phyloP scores from a whole-genome alignment of 31 red algal genomes.

The Odonthalia washingtoniensis region DNA sequence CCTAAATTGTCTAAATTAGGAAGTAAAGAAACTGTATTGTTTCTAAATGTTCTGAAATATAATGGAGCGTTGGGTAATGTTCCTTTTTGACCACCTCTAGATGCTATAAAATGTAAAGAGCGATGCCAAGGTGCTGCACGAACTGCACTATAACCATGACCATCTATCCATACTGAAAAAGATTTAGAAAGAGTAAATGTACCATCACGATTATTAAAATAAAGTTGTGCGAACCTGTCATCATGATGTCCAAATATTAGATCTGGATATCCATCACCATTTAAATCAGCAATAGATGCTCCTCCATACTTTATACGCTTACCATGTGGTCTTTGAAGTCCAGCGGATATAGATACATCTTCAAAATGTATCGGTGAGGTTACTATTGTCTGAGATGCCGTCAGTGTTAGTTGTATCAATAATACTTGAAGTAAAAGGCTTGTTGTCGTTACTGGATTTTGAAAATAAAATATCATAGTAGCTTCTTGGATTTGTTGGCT shows the following conservation, averaged over 20 bases:
- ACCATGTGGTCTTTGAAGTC: background rate
- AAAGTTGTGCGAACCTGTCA: constrained; percentile 24
- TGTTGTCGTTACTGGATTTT: too few relatives aligned
- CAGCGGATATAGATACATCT: background rate
- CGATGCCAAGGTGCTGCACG: constrained; percentile 14
- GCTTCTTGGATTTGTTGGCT: too few relatives aligned
- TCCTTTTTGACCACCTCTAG: constrained; percentile 8
- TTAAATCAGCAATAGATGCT: constrained; percentile 47
- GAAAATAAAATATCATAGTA: too few relatives aligned
- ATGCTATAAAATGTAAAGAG: background rate
- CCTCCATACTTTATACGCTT: constrained; percentile 55
- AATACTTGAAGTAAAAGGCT: too few relatives aligned
- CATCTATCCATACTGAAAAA: constrained; percentile 45
- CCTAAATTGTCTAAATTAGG: background rate
- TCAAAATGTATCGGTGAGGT: too few relatives aligned
- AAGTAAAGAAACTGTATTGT: background rate
- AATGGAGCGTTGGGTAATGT: background rate
- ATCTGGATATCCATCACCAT: constrained; percentile 53
- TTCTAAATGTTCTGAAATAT: background rate
- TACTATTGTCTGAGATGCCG: too few relatives aligned
- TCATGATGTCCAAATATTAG: constrained; percentile 61
- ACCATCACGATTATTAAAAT: constrained; percentile 44
- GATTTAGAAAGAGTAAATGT: constrained; percentile 20
- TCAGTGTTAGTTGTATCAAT: too few relatives aligned
- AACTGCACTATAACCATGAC: constrained; percentile 35